Conservation (phyloP, 441 rosid genomes). For the Euphorbia schlechtendalii region DNA sequence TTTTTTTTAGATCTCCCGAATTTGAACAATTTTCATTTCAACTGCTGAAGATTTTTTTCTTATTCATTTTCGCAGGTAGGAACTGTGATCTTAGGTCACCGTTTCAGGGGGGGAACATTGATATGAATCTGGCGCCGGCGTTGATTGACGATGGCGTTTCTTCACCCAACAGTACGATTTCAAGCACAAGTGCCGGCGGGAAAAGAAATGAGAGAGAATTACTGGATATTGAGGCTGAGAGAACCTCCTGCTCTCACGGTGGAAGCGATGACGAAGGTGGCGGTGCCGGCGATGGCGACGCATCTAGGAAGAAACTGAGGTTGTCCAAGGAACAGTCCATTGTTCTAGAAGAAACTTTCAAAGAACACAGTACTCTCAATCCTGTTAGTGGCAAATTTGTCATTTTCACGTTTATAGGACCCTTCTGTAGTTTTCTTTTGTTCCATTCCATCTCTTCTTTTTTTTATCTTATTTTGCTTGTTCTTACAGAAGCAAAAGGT, state of each 20-base stretch:
- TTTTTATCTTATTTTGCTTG: too few relatives aligned
- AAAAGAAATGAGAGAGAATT: constrained; percentile 62
- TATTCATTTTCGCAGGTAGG: too few relatives aligned
- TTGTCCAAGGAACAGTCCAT: constrained; percentile 74
- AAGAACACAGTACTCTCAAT: constrained; percentile 72
- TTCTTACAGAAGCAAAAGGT: constrained; percentile 88
- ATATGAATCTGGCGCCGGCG: constrained; percentile 55
- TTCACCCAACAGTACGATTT: constrained; percentile 78
- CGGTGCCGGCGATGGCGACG: constrained; percentile 32
- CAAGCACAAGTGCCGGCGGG: constrained; percentile 49
- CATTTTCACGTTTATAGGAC: neutral
- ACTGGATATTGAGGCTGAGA: constrained; percentile 52
- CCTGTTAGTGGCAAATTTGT: constrained; percentile 53
- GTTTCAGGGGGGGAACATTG: constrained; percentile 44
- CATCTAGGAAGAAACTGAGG: constrained; percentile 72
- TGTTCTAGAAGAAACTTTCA: constrained; percentile 75
- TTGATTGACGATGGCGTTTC: constrained; percentile 46
- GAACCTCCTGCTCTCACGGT: constrained; percentile 49
- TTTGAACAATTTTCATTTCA: too few relatives aligned
- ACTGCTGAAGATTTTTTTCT: too few relatives aligned
- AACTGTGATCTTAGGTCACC: constrained; percentile 40
- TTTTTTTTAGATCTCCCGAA: neutral
- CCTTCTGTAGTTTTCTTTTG: too few relatives aligned
- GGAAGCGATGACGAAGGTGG: constrained; percentile 75
- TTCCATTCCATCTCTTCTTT: too few relatives aligned